Evolutionary conservation across 2,329 filamentous ascomycete genomes (phyloP).

Genomic region (Fusarium begoniae): DNA sequence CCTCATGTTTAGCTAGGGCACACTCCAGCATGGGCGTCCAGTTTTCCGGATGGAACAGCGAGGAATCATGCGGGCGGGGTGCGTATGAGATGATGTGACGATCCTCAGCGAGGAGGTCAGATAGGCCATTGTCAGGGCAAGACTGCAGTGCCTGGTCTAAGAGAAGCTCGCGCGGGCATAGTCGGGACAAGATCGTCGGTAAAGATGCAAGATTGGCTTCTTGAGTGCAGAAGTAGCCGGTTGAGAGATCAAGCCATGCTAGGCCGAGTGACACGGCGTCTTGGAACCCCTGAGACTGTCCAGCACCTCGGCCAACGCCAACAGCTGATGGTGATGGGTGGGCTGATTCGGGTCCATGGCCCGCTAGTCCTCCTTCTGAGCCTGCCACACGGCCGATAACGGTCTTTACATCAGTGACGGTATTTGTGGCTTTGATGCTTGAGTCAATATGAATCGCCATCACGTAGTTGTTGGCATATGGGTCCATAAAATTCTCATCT

Average conservation of each 20-base stretch:
- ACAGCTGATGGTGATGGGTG: constrained; percentile 34
- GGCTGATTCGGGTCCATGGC: constrained; percentile 32
- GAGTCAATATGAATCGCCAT: constrained; percentile 73
- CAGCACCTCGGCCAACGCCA: constrained; percentile 23
- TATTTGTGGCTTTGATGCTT: neutral
- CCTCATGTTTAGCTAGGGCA: constrained; percentile 64
- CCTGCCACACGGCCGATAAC: constrained; percentile 56
- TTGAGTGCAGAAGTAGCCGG: constrained; percentile 92
- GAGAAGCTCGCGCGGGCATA: constrained; percentile 86
- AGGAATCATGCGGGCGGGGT: constrained; percentile 58
- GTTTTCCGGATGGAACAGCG: constrained; percentile 62
- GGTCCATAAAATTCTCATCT: constrained; percentile 97
- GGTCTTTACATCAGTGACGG: constrained; percentile 62
- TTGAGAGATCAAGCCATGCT: constrained; percentile 95
- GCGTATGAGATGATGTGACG: constrained; percentile 81
- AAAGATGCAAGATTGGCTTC: constrained; percentile 74
- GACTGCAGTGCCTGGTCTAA: constrained; percentile 72
- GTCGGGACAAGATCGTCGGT: constrained; percentile 82
- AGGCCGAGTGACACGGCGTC: constrained; percentile 68
- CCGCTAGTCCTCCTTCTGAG: constrained; percentile 8
- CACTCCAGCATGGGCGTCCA: constrained; percentile 85
- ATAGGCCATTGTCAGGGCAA: constrained; percentile 68
- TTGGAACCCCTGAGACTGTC: constrained; percentile 25
- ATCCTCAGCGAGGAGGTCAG: constrained; percentile 77
- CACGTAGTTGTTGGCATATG: constrained; percentile 91